A percentile compares a stretch with the other conserved stretches of the same genome.
Conservation (phyloP, 1,139 yeast species). For the Candida sp. region DNA sequence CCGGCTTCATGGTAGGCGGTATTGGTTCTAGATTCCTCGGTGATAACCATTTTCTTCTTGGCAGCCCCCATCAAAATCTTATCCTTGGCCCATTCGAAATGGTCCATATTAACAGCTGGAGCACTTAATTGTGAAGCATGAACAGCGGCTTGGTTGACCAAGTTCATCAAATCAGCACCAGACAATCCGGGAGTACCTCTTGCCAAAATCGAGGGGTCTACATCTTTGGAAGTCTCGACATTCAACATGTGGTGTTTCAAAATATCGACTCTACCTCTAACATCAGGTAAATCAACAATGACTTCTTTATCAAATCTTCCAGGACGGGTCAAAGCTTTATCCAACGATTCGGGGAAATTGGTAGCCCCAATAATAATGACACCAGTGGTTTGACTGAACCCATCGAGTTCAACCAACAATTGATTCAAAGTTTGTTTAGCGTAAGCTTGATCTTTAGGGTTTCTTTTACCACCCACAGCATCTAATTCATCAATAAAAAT, state of each 20-base stretch:
- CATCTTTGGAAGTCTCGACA: conserved; percentile 80
- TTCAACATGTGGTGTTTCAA: conserved; percentile 90
- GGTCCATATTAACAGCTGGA: conserved; percentile 82
- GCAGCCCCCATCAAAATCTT: conserved; percentile 98
- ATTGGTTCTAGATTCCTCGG: conserved; percentile 89
- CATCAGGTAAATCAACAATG: conserved; percentile 95
- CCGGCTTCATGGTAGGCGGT: conserved; percentile 99
- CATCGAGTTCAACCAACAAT: conserved; percentile 92
- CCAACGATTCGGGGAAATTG: conserved; percentile 94
- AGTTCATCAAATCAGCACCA: conserved; percentile 95
- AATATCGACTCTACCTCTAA: conserved; percentile 93
- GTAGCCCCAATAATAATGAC: conserved; percentile 98
- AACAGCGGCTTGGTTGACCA: conserved; percentile 97
- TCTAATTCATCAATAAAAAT: conserved; percentile 95
- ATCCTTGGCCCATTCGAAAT: conserved; percentile 99
- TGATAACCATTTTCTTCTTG: conserved; percentile 93
- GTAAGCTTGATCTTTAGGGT: conserved; percentile 96
- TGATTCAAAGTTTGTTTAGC: conserved; percentile 97
- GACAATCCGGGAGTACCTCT: conserved; percentile 97
- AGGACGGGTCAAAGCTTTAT: conserved; percentile 96
- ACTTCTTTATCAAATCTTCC: conserved; percentile 98
- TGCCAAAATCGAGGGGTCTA: conserved; percentile 86
- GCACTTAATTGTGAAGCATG: conserved; percentile 94
- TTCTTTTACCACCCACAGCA: conserved; percentile 98
- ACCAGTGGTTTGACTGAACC: conserved; percentile 90